Conservation (phyloP, 192 early-diverging fungal genomes). For the Gamsiella multidivaricata region DNA sequence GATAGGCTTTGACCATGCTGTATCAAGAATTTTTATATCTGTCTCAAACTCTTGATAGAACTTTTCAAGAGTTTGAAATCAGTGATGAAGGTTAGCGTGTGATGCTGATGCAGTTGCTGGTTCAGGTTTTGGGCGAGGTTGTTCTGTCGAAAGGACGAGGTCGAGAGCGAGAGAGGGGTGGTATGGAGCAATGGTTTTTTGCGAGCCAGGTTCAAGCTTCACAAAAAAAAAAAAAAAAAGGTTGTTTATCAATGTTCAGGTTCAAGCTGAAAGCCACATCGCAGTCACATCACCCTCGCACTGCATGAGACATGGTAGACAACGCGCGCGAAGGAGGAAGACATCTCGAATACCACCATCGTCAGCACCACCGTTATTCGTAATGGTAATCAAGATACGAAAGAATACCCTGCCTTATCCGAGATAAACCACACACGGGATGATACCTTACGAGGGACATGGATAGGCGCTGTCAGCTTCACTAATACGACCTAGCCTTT, state of each 20-base stretch:
- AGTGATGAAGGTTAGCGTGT: not conserved
- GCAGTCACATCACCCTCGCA: not conserved
- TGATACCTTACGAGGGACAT: too few relatives aligned
- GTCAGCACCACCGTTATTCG: too few relatives aligned
- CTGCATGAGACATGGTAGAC: too few relatives aligned
- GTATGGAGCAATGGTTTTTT: not conserved
- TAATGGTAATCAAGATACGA: too few relatives aligned
- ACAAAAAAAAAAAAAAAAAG: not conserved
- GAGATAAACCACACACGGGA: too few relatives aligned
- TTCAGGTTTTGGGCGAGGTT: too few relatives aligned
- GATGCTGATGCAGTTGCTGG: too few relatives aligned
- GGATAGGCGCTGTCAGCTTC: too few relatives aligned
- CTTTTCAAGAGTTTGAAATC: not conserved
- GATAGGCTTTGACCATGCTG: slow-evolving; percentile 79
- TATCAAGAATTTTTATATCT: slow-evolving; percentile 13
- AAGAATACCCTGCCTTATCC: too few relatives aligned
- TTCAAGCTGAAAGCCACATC: not conserved
- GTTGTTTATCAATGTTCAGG: not conserved
- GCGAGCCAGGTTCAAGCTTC: not conserved
- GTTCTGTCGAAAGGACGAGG: not conserved
- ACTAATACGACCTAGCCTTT: too few relatives aligned
- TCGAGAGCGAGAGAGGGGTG: not conserved
- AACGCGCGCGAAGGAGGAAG: too few relatives aligned
- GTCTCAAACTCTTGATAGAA: slow-evolving; percentile 19
- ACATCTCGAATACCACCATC: too few relatives aligned